phyloP scores from a whole-genome alignment of 129 eudicot species.

The Chrysanthemum lavandulifolium region DNA sequence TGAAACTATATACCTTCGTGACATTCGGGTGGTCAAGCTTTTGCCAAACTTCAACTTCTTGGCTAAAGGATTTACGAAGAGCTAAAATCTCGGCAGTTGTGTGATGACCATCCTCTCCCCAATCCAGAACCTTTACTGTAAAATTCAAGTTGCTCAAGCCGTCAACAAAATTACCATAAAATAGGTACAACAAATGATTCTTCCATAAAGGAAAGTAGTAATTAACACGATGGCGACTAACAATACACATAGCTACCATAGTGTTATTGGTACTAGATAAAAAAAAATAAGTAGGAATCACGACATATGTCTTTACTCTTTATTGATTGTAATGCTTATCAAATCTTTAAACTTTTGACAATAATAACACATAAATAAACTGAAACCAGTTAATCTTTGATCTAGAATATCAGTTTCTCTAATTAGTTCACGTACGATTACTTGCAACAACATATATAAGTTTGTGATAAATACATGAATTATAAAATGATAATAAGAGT shows the following conservation, averaged over 20 bases:
- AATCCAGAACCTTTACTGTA: constrained; percentile 68
- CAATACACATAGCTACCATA: not conserved
- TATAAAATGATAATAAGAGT: no score
- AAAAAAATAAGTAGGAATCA: not conserved
- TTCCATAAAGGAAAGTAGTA: not conserved
- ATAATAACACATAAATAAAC: not conserved
- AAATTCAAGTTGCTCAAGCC: not conserved
- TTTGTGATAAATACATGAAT: no score
- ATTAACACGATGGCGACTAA: not conserved
- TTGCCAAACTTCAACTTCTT: constrained; percentile 79
- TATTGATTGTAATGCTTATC: not conserved
- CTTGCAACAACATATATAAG: no score
- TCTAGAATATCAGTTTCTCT: no score
- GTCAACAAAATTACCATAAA: not conserved
- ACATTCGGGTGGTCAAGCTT: constrained; percentile 83
- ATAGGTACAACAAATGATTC: not conserved
- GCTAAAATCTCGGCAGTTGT: constrained; percentile 49
- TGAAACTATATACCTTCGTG: constrained; percentile 50
- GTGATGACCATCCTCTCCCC: constrained; percentile 74
- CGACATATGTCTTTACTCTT: not conserved
- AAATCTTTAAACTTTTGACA: not conserved
- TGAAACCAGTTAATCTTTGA: no score
- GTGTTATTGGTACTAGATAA: not conserved
- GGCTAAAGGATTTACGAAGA: constrained; percentile 59
- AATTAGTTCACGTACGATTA: no score